Base-by-base conservation (phyloP, 2,329 filamentous ascomycete species). In the Metarhizium album region DNA sequence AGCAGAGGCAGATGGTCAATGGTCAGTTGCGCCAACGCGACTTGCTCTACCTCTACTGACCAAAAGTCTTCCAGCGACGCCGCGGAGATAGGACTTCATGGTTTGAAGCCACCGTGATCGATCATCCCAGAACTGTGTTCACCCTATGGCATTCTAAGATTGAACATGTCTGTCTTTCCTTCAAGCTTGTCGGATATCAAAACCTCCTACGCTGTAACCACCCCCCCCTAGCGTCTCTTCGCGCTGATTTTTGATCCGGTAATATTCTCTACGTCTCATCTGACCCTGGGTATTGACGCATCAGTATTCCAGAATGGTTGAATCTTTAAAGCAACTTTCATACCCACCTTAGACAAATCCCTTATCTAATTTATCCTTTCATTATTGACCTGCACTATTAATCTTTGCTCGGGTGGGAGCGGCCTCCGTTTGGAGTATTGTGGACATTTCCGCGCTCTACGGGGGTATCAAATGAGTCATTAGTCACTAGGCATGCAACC, bases 1-100 rank as follows among this genome's bases (percentile, higher is more conserved):
- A 87, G 73, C 87, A 93, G 74, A 79, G 87, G 63, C 79, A 82
- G 63, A 74, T 83, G 72, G 79, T 85, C 57, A 83, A 83, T 66
- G 75, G 74, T 79, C 65, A 69, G 67, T 70, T 68, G 66, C 62
- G 61, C 62, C 64, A 61, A 62, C 66, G 64, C 64, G 67, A 68
- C 66, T 68, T 64, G 60, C 67, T 69, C 63, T 68, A 67, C 62
- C 66, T 69, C 66, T 69, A 69, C 67, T 70, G 64, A 68, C 65
- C 58, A 63, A 55, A 55, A 58, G 62, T 53, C 59, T 60, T 64
- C 42, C 65, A 73, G 71, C 71, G 59, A 71, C 71, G 58, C 69
- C 71, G 57, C 67, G 68, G 62, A 73, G 70, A 68, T 74, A 70
- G 67, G 64, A 66, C 61, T 60, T 66, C 60, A 61, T 57, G 59